Evolutionary conservation across 192 early-diverging fungal species (phyloP).

Genomic region (Spizellomyces sp.): DNA sequence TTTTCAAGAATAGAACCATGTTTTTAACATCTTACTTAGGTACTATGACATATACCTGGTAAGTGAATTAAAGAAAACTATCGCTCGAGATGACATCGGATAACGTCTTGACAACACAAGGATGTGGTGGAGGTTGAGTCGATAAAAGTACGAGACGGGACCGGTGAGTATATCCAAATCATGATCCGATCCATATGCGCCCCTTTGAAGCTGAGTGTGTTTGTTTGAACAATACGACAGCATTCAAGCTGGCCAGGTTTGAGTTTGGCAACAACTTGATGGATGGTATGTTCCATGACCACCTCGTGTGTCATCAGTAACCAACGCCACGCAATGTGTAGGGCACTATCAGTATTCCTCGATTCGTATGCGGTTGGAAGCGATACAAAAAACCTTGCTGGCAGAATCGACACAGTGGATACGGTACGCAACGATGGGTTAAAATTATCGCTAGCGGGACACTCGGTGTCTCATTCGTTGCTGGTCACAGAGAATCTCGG

Average conservation of each 20-base stretch:
- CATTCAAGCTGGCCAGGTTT: conserved; percentile 51
- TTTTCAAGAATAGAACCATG: background rate
- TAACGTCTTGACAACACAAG: background rate
- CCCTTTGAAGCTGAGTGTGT: background rate
- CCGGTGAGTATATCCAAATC: conserved; percentile 7
- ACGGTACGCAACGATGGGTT: conserved; percentile 8
- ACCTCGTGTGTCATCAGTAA: no score
- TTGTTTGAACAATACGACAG: background rate
- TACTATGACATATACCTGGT: conserved; percentile 60
- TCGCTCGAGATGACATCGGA: no score
- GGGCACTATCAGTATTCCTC: conserved; percentile 35
- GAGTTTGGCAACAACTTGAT: conserved; percentile 56
- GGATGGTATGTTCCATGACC: conserved; percentile 41
- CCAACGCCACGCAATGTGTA: background rate
- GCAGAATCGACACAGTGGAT: conserved; percentile 57
- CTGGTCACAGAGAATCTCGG: conserved; percentile 28
- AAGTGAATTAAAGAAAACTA: background rate
- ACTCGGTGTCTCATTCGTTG: no score
- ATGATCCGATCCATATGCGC: background rate
- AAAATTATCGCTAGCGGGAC: no score
- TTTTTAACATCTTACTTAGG: background rate
- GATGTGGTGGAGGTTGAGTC: conserved; percentile 50
- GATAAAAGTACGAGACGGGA: conserved; percentile 47
- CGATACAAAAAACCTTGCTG: conserved; percentile 43
- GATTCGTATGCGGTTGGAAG: conserved; percentile 43